Evolutionary conservation across 1,139 yeast species (phyloP).

Genomic region (Candida sp.): DNA sequence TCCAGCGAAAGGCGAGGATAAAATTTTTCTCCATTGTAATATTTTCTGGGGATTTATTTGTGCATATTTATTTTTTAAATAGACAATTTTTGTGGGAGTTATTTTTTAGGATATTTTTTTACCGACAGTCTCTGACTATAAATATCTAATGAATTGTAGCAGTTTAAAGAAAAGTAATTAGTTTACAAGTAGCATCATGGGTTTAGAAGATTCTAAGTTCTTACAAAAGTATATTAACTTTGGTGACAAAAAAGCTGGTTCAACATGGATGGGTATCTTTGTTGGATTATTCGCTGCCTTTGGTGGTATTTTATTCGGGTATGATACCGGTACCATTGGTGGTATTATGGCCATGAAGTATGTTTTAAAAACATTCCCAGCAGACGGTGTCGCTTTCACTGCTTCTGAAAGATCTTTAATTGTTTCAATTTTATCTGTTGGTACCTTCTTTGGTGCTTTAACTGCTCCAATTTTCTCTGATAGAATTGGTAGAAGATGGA

Average conservation of each 20-base stretch:
- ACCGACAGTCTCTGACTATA: background rate
- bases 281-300: constrained; percentile 53
- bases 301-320: constrained; percentile 70
- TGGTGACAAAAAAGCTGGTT: constrained; percentile 47
- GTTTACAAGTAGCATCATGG: constrained; percentile 18
- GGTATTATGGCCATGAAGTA: constrained; percentile 75
- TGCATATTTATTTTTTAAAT: background rate
- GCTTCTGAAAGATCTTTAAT: constrained; percentile 61
- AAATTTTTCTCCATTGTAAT: background rate
- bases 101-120: background rate
- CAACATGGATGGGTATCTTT: constrained; percentile 45
- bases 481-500: constrained; percentile 55
- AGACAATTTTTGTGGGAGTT: background rate
- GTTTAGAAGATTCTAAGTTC: constrained; percentile 33
- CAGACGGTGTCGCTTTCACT: constrained; percentile 21
- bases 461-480: constrained; percentile 56
- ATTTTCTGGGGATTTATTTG: background rate
- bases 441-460: constrained; percentile 69
- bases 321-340: constrained; percentile 78
- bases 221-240: constrained; percentile 29
- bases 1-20: background rate
- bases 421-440: constrained; percentile 66
- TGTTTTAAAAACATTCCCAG: constrained; percentile 50
- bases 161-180: no score
- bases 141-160: background rate